These are phyloP conservation scores for Dacryopinax spathularia DNA, from an alignment of 768 basidiomycete species.

Conservation along the genomic window DNA sequence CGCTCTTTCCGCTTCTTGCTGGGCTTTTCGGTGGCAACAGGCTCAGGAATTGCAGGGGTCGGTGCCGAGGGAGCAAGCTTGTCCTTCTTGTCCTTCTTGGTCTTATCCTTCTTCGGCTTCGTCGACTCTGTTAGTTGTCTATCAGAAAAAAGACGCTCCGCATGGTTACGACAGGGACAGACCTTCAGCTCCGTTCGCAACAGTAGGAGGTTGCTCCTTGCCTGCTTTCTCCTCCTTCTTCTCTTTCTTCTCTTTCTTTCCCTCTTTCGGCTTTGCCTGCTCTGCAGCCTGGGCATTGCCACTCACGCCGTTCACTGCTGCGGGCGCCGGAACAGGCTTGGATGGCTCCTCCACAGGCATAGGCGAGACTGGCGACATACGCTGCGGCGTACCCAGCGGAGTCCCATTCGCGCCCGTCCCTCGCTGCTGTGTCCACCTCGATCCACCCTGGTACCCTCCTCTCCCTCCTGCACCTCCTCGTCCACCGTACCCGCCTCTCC, in stretches of 20 bases:
- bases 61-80: background rate
- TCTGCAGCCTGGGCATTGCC: background rate
- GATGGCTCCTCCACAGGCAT: background rate
- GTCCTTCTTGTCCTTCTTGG: background rate
- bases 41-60: background rate
- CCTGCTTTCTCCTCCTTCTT: background rate
- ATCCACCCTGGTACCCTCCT: conserved; percentile 19
- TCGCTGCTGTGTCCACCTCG: conserved; percentile 11
- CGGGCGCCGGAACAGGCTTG: background rate
- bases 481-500: conserved; percentile 14
- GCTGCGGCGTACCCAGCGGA: conserved; percentile 49
- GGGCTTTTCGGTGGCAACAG: background rate
- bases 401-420: conserved; percentile 56
- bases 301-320: background rate
- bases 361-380: conserved; percentile 31
- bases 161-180: background rate
- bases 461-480: conserved; percentile 24
- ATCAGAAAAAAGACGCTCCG: background rate
- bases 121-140: background rate
- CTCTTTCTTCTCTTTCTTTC: background rate
- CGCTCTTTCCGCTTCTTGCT: background rate
- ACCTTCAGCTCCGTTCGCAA: background rate
- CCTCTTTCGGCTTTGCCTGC: background rate
- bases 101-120: background rate
- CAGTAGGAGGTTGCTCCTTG: background rate